Evolutionary conservation across 208 protist genomes (phyloP).

Genomic region (Wallacemonas sp.): DNA sequence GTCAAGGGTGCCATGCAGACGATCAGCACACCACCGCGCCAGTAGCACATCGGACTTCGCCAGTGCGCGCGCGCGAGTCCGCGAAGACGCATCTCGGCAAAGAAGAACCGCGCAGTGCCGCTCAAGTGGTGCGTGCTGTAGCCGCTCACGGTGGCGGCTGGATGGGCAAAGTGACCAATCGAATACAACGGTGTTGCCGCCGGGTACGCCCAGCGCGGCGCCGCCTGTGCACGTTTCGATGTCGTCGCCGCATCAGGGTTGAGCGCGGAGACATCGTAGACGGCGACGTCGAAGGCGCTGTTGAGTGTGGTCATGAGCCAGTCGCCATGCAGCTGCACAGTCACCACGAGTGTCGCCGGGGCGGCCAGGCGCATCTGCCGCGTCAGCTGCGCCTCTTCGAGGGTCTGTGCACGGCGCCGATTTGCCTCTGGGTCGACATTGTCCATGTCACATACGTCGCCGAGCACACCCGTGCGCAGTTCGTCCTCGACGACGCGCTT

Average conservation of each 20-base stretch:
- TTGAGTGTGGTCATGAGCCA: slow-evolving; percentile 37
- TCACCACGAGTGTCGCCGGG: not conserved
- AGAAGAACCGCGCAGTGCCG: not conserved
- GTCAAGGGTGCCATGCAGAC: not conserved
- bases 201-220: not conserved
- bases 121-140: slow-evolving; percentile 3
- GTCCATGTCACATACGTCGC: not conserved
- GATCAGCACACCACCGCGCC: slow-evolving; percentile 1
- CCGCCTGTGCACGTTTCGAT: too few relatives aligned
- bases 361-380: not conserved
- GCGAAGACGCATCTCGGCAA: not conserved
- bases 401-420: not conserved
- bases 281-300: slow-evolving; percentile 21
- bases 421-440: not conserved
- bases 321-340: slow-evolving; percentile 22
- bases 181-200: slow-evolving; percentile 1
- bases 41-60: not conserved
- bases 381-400: not conserved
- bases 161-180: slow-evolving; percentile 2
- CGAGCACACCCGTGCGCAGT: not conserved
- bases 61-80: not conserved
- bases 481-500: slow-evolving; percentile 3
- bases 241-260: not conserved
- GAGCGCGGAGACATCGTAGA: slow-evolving; percentile 30
- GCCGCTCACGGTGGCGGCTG: not conserved